Evolutionary conservation across 129 eudicot species (phyloP), one percentile per base, ranked within the genome.

Genomic region (Artemisia tridentata): DNA sequence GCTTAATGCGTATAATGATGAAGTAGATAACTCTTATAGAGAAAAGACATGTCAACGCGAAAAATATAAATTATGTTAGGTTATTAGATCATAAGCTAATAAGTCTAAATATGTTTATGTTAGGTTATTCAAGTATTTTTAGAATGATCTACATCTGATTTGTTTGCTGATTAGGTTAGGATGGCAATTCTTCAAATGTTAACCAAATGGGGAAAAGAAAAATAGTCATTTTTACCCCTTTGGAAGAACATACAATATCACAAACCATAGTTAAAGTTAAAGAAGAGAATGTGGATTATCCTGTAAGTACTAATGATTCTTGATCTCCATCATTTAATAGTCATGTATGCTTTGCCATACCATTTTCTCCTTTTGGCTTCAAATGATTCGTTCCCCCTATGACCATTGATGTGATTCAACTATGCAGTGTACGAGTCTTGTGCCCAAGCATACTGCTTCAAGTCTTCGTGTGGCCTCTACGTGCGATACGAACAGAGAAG

Each of bases 111-210:
- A n/a, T n/a, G n/a, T n/a, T n/a, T n/a, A n/a, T n/a, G n/a, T n/a
- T n/a, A n/a, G n/a, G n/a, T n/a, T n/a, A n/a, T n/a, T n/a, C n/a
- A n/a, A n/a, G n/a, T n/a, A n/a, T n/a, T n/a, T n/a, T n/a, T n/a
- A n/a, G n/a, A n/a, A n/a, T n/a, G n/a, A n/a, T n/a, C n/a, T n/a
- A n/a, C n/a, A n/a, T n/a, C n/a, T n/a, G n/a, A n/a, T n/a, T n/a
- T n/a, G n/a, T n/a, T n/a, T n/a, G n/a, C n/a, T n/a, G n/a, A n/a
- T n/a, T n/a, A n/a, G n/a, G n/a, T n/a, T n/a, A n/a, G n/a, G n/a
- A n/a, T n/a, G 54, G 31, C 21, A 58, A 63, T 61, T 55, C 75
- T 78, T 69, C 79, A 54, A 60, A 78, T 29, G 66, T 53, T 49
- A 64, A 67, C 29, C 69, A 18, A 41, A n/a, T 60, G 46, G 77